Base-by-base conservation (phyloP, 345 rosid species). In the Populus davidiana region DNA sequence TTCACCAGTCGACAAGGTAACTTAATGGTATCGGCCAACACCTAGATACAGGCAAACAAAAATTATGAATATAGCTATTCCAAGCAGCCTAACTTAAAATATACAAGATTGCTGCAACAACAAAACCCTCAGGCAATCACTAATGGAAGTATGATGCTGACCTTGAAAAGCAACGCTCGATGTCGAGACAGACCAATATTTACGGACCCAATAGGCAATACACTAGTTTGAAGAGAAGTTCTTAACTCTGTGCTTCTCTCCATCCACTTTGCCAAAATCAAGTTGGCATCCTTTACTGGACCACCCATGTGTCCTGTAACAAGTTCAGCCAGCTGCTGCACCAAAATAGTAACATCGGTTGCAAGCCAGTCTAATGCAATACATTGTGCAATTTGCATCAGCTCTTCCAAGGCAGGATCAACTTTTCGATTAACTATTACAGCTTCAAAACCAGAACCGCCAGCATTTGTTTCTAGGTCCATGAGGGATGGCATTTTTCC, bases 111-210 rank as follows among this genome's bases (percentile, higher is more conserved):
- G 11, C 21, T 10, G 31, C 23, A 17, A 52, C 31, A 14, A 23
- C 21, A 43, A 13, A 44, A 41, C 4, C 50, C 6, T 21, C 23
- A 39, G 43, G 35, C 5, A 76, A 39, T 38, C 72, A 75, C 23
- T 47, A 78, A 68, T 67, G 75, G 70, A 76, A 77, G 70, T 62
- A 74, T 38, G 21, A 73, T 18, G 75, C 86, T 72, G 52, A 94
- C 99, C 99, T 96, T 96, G 85, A 96, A 96, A 87, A 96, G 98
- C 81, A 96, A 87, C 80, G 99, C 97, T 76, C 99, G 99, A 75
- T 96, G 98, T 70, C 99, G 87, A 50, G 98, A 91, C 56, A 96
- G 83, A 72, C 99, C 99, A 78, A 90, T 89, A 83, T 87, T 82
- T 80, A 96, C 81, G 78, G 96, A 90, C 39, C 99, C 99, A 85